A percentile compares a stretch with the other conserved stretches of the same genome.
Evolutionary conservation across 225 moss, liverwort and hornwort species (phyloP).

Genomic region (Rhytidiadelphus loreus): DNA sequence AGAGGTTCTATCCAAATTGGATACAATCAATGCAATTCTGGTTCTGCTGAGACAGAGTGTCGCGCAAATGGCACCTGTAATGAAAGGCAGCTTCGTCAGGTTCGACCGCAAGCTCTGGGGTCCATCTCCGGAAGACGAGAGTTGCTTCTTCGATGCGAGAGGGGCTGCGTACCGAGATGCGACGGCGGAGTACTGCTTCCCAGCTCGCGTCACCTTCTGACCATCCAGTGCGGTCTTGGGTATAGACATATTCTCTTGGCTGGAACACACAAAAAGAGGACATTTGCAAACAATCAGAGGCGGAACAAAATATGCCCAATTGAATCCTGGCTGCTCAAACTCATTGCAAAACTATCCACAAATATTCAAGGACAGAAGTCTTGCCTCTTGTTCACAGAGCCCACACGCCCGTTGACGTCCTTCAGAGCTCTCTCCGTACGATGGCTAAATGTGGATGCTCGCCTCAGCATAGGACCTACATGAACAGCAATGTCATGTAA

Average conservation of each 20-base stretch:
- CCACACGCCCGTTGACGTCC: conserved; percentile 31
- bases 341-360: background rate
- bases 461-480: conserved; percentile 30
- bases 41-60: too few relatives aligned
- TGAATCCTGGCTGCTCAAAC: background rate
- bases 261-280: background rate
- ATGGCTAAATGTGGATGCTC: conserved; percentile 36
- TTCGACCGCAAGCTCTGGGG: background rate
- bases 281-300: background rate
- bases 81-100: conserved; percentile 32
- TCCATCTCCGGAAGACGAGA: background rate
- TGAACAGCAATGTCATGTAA: background rate
- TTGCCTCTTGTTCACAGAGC: conserved; percentile 26
- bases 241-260: conserved; percentile 16
- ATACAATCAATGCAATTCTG: background rate
- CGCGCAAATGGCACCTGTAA: conserved; percentile 1
- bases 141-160: conserved; percentile 15
- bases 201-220: conserved; percentile 8
- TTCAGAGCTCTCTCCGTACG: conserved; percentile 45
- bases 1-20: background rate
- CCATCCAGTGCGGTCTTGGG: background rate
- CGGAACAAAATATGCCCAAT: too few relatives aligned
- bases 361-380: background rate
- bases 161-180: conserved; percentile 40
- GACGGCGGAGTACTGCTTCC: conserved; percentile 36